phyloP scores from a whole-genome alignment of 805 yeast species.

The Lipomyces mesembrius region DNA sequence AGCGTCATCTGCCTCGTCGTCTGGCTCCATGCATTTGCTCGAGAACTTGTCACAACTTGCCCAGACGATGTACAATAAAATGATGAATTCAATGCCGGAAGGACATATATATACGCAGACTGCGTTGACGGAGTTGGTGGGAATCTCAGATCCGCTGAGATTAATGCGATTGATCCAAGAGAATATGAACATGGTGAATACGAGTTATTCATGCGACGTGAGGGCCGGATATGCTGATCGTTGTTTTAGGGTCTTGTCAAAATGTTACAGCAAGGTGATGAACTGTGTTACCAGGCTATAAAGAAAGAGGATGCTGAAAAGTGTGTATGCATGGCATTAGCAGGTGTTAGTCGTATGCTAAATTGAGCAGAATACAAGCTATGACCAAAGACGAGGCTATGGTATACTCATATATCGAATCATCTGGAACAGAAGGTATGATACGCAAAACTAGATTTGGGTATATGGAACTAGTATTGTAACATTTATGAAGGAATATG shows the following conservation, averaged over 20 bases:
- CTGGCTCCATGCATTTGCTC: constrained; percentile 18
- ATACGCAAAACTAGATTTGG: not conserved
- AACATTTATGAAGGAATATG: constrained; percentile 64
- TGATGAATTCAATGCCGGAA: constrained; percentile 41
- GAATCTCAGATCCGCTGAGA: constrained; percentile 50
- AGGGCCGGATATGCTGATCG: constrained; percentile 52
- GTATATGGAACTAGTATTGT: constrained; percentile 65
- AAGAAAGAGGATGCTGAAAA: constrained; percentile 67
- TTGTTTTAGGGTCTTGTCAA: constrained; percentile 64
- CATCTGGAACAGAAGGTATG: constrained; percentile 76
- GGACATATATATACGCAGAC: constrained; percentile 65
- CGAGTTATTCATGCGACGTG: constrained; percentile 50
- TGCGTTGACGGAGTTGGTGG: constrained; percentile 62
- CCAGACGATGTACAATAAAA: constrained; percentile 30
- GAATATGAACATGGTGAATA: constrained; percentile 48
- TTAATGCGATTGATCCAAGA: constrained; percentile 54
- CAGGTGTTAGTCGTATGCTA: constrained; percentile 18
- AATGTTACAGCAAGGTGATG: constrained; percentile 65
- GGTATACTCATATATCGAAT: constrained; percentile 89
- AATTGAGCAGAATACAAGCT: constrained; percentile 58
- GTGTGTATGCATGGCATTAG: constrained; percentile 10
- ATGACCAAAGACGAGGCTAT: constrained; percentile 89
- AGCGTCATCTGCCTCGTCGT: constrained; percentile 4
- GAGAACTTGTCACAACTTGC: constrained; percentile 26
- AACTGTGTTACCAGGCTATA: constrained; percentile 74